phyloP scores from a whole-genome alignment of 768 basidiomycete genomes.

The Mycena sanguinolenta region DNA sequence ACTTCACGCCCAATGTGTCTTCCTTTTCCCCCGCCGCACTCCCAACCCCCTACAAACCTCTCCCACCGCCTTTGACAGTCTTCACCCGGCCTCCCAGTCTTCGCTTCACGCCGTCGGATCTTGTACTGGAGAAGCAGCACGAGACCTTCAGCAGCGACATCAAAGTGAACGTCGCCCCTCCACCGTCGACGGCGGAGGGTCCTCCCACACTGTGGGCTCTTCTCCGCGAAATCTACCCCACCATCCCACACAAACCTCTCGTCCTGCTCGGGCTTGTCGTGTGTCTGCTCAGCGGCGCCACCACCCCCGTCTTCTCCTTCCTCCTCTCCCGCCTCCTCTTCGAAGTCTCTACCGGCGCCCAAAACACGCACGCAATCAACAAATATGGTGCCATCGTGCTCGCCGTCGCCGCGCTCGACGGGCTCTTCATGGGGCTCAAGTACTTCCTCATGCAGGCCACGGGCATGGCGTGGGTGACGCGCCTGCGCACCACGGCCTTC shows the following conservation, averaged over 20 bases:
- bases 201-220: conserved; percentile 55
- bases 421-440: conserved; percentile 80
- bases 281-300: conserved; percentile 80
- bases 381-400: conserved; percentile 81
- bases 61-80: conserved; percentile 47
- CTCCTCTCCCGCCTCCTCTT: conserved; percentile 86
- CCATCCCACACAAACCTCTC: conserved; percentile 80
- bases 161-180: conserved; percentile 42
- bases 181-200: conserved; percentile 28
- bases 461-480: conserved; percentile 81
- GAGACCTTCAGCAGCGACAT: conserved; percentile 61
- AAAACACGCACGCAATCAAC: conserved; percentile 75
- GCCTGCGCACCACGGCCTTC: conserved; percentile 70
- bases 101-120: conserved; percentile 74
- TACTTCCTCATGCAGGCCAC: conserved; percentile 78
- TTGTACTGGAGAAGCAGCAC: conserved; percentile 52
- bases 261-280: conserved; percentile 78
- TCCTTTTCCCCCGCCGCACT: conserved; percentile 28
- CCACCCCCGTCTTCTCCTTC: conserved; percentile 94
- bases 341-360: conserved; percentile 79
- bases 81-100: conserved; percentile 63
- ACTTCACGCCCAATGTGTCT: conserved; percentile 25
- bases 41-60: conserved; percentile 37
- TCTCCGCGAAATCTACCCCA: conserved; percentile 71
- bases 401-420: conserved; percentile 81